A percentile compares a stretch with the other conserved stretches of the same genome.
phyloP scores from a whole-genome alignment of 148 eudicot species.

The Dysphania ambrosioides region DNA sequence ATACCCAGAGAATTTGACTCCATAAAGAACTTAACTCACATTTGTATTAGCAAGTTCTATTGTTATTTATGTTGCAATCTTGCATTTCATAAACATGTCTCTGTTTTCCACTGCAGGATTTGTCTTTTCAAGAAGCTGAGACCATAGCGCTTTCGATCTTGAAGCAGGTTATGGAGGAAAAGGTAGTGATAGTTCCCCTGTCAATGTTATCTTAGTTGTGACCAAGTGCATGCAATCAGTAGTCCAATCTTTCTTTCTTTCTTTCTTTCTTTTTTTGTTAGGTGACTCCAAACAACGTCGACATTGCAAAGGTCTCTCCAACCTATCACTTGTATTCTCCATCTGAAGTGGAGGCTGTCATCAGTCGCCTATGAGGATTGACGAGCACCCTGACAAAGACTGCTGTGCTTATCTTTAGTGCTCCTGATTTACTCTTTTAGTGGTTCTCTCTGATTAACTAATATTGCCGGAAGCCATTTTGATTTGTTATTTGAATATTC shows the following conservation, averaged over 20 bases:
- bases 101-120: conserved; percentile 47
- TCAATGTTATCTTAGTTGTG: not conserved
- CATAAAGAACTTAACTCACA: not conserved
- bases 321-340: conserved; percentile 88
- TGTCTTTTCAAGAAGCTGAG: conserved; percentile 83
- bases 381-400: not conserved
- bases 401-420: not conserved
- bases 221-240: conserved; percentile 3
- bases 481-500: not conserved
- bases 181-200: conserved; percentile 39
- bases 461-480: not conserved
- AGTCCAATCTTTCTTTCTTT: not conserved
- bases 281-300: conserved; percentile 99
- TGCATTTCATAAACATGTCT: not conserved
- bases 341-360: conserved; percentile 86
- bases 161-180: conserved; percentile 99
- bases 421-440: not conserved
- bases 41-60: not conserved
- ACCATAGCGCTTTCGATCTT: conserved; percentile 87
- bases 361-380: conserved; percentile 70
- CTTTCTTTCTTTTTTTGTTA: conserved; percentile 23
- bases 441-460: not conserved
- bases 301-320: conserved; percentile 92
- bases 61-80: not conserved
- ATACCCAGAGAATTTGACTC: not conserved